Evolutionary conservation across 1,139 yeast species (phyloP), one percentile per base, ranked within the genome.

Genomic region (Candida buenavistaensis): DNA sequence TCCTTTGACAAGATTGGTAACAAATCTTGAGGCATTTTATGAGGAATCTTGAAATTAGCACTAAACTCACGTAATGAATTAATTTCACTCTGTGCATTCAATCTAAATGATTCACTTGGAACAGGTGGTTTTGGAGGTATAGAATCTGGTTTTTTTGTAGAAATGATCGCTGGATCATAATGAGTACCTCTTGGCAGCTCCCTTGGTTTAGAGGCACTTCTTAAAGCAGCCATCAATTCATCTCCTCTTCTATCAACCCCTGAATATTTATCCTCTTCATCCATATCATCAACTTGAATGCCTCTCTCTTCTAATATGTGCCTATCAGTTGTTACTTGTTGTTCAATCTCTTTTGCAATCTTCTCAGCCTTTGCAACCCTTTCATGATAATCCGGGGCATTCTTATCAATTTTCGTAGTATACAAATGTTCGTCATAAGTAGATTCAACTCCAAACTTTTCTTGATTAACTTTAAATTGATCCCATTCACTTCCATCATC

Each of bases 291-390:
- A 26, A 84, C 75, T 14, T 57, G 57, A 10, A 78, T 41, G 14
- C 96, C 96, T 56, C 98, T 79, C 59, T 92, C 98, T 56, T 92
- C 98, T 43, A 95, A 88, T 23, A 90, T 47, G 58, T 92, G 97
- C 24, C 78, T 67, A 54, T 87, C 89, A 23, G 82, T 82, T 14
- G 82, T 73, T 6, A 76, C 68, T 45, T 78, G 83, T 28, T 70
- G 62, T 55, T 85, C 94, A 48, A 92, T 92, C 54, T 92, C 97
- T 30, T 68, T 71, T 1, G 97, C 97, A 41, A 94, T 59, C 46
- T 68, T 67, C 31, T 82, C 90, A 3, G 98, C 99, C 44, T 75
- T 76, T 38, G 70, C 74, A 44, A 80, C 69, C 37, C 86, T 72
- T 50, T 75, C 73, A 31, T 72, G 62, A 55, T 78, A 94, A 47